Base-by-base conservation (phyloP, 2,329 filamentous ascomycete genomes). In the Cladosporium sphaerospermum region DNA sequence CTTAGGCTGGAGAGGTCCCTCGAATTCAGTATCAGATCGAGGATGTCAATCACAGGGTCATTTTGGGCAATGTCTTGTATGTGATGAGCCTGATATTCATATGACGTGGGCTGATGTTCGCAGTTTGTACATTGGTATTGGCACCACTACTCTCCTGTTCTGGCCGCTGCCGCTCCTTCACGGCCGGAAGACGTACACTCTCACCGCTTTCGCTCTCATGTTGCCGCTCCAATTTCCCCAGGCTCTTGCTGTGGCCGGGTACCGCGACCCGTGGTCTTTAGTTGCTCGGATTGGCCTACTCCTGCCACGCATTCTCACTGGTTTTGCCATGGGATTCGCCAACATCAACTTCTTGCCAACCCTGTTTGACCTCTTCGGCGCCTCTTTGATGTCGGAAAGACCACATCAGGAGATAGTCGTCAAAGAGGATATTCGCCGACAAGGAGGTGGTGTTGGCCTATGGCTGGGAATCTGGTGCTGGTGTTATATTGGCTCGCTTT, bases 401-500 rank as follows among this genome's bases (percentile, higher is more conserved):
- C 86, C 87, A 2, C 85, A 89, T 61, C 83, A 88, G 68, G 86
- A 89, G 62, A 71, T 86, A 16, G 83, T 86, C 1, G 78, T 84
- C 54, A 70, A 78, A 10, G 81, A 80, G 59, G 87, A 90, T 66
- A 79, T 86, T 14, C 80, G 87, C 52, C 77, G 86, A 39, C 85
- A 89, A 62, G 88, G 88, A 7, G 86, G 87, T 10, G 87, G 88
- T 0, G 84, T 90, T 73, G 88, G 88, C 0, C 73, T 87, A n/a
- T 91, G 87, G 88, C 75, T 89, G 9, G 85, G 85, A 1, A 76
- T 87, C 52, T 90, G 86, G 85, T 84, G 84, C 0, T 91, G 84
- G 82, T 88, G 85, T 64, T 87, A 81, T 68, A 82, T 88, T 61
- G 85, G 83, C 5, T 88, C 85, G 18, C 75, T 90, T 18, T 81